Percentiles rank a stretch among this genome's conserved stretches.
Conservation (phyloP, 2,329 filamentous ascomycete genomes). For the Calonectria fujianensis region DNA sequence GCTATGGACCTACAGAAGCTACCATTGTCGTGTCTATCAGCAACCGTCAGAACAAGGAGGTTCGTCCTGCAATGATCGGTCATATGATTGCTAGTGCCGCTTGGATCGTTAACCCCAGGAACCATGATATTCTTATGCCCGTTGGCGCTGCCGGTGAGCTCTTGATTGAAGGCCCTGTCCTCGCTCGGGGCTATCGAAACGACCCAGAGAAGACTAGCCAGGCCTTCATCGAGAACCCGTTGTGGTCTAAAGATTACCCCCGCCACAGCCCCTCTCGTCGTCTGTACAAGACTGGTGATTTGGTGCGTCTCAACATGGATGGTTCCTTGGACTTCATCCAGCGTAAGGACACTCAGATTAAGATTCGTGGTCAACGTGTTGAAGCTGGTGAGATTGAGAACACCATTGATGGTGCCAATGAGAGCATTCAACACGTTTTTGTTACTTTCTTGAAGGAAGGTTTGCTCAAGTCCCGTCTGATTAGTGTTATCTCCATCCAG, state of each 20-base stretch:
- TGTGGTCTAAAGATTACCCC: constrained; percentile 41
- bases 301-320: constrained; percentile 54
- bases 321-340: constrained; percentile 52
- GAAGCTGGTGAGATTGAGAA: constrained; percentile 59
- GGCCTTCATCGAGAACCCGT: constrained; percentile 52
- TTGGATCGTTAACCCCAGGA: constrained; percentile 55
- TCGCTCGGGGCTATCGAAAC: constrained; percentile 71
- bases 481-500: constrained; percentile 10
- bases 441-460: constrained; percentile 44
- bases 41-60: constrained; percentile 41
- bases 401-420: constrained; percentile 47
- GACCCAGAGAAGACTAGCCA: constrained; percentile 57
- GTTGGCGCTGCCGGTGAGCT: constrained; percentile 60
- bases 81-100: constrained; percentile 42
- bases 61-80: constrained; percentile 50
- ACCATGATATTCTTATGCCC: constrained; percentile 55
- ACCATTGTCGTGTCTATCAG: constrained; percentile 48
- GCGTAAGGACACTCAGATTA: constrained; percentile 57
- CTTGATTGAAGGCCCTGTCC: constrained; percentile 60
- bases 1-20: constrained; percentile 49
- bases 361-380: constrained; percentile 59
- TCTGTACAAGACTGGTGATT: constrained; percentile 52
- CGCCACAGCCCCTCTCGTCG: not conserved
- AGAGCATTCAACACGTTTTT: constrained; percentile 49
- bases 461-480: constrained; percentile 43